These are phyloP conservation scores for Knufia petricola DNA, from an alignment of 2,329 filamentous ascomycete species.

Conservation along the genomic window DNA sequence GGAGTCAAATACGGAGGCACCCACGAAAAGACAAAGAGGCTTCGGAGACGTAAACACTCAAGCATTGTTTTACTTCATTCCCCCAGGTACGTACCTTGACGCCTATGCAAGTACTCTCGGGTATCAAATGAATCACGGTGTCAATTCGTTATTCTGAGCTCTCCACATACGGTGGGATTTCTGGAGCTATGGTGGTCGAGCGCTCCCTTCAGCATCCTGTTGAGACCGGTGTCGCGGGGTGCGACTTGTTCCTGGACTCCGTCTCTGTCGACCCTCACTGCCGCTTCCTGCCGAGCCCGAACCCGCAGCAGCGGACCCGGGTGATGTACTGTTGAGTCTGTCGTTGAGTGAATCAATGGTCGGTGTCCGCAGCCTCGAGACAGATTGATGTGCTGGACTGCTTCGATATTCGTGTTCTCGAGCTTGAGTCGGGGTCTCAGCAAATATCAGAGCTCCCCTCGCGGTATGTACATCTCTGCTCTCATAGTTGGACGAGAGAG, in stretches of 20 bases:
- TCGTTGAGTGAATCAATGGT: conserved; percentile 8
- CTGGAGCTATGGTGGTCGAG: not conserved
- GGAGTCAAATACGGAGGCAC: too few species aligned
- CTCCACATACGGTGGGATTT: not conserved
- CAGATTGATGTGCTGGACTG: not conserved
- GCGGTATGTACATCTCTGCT: conserved; percentile 8
- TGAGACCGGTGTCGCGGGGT: not conserved
- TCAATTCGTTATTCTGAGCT: not conserved
- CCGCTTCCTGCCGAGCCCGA: not conserved
- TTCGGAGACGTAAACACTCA: too few species aligned
- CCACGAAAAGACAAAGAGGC: too few species aligned
- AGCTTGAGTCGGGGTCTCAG: conserved; percentile 7
- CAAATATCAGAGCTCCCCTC: conserved; percentile 15
- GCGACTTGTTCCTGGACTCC: not conserved
- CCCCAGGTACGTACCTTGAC: too few species aligned
- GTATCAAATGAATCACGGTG: too few species aligned
- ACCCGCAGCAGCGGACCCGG: not conserved
- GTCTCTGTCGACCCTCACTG: not conserved
- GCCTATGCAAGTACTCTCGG: not conserved
- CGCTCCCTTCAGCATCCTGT: not conserved
- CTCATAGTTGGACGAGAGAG: not conserved
- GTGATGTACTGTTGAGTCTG: conserved; percentile 2
- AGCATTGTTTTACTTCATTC: too few species aligned
- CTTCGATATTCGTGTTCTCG: conserved; percentile 3
- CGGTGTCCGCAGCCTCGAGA: not conserved